Evolutionary conservation across 2,329 filamentous ascomycete genomes (phyloP), one percentile per base, ranked within the genome.

Genomic region (Arthrinium puccinioides): DNA sequence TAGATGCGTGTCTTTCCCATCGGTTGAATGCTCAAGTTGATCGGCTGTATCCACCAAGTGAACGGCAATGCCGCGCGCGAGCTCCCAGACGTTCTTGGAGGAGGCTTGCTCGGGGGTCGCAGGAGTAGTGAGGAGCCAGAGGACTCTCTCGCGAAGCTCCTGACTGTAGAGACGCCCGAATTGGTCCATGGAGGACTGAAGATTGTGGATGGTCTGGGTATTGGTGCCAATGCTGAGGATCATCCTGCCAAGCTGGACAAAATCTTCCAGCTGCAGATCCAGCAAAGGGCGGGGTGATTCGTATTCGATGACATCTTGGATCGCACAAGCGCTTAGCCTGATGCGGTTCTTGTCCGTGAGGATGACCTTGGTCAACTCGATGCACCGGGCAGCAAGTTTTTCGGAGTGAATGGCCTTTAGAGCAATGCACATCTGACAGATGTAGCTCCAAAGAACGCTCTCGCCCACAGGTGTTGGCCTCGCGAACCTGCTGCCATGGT

Each of bases 271-370:
- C 55, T 98, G 92, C 1, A 92, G 70, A 25, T 97, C 87, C 14
- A 74, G 61, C 2, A 90, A 51, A 3, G 82, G 70, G 18, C 78
- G 76, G 35, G 78, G 72, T 21, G 73, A 68, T 36, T 96, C 89
- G 51, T 79, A 87, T 42, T 94, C 82, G 14, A 94, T 76, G 23
- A 98, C 87, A 54, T 98, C 92, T 42, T 95, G 69, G 21, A 98
- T 82, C 2, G 82, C 84, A 59, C 90, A 97, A 13, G 84, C 88
- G 52, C 85, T 90, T 28, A 98, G 69, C 21, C 90, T 82, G 44
- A 98, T 78, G 21, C 89, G 83, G 54, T 90, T 92, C 62, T 90
- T 95, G 30, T 87, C 84, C 0, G 90, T 96, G 16, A 97, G 56
- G 13, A 98, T 73, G 40, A 98, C 82, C 59, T 97, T 97, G 61